Evolutionary conservation across 1,284 basidiomycete genomes (phyloP), one percentile per base, ranked within the genome.

Genomic region (Ustilago lituana): DNA sequence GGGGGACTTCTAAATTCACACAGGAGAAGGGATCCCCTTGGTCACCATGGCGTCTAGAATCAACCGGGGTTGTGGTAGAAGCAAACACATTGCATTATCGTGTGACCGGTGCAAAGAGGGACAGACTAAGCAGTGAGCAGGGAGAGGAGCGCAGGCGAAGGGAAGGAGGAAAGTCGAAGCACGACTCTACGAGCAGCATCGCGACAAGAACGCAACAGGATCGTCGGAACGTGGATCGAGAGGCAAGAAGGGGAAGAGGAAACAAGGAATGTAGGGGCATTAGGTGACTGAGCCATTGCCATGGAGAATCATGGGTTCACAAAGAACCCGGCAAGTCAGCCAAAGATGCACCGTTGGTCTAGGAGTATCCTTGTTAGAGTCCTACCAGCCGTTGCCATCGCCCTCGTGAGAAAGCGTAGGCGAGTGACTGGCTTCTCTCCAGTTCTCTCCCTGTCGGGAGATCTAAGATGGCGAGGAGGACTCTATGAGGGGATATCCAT

Each of bases 311-410:
- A n/a, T 26, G 32, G 45, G n/a, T 37, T 33, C 23, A 29, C 43
- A 33, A 44, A 39, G 37, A 59, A 39, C 56, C 46, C 59, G 66
- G 66, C 66, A 69, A 69, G 66, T 59, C 66, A 63, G 66, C 66
- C 66, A 69, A 69, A 69, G 66, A 69, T 69, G 66, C 66, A 63
- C 60, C 66, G 49, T 69, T 69, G 52, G 53, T 69, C 66, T 69
- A 47, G 66, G 66, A 50, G 32, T 59, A 59, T 69, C 66, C 66
- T 69, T 69, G 60, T 63, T 68, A 68, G 59, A 55, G 35, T 62
- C 65, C 65, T 68, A 62, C 65, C 65, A 52, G 36, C 29, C 39
- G 12, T 22, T 10, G 33, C 62, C 62, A 55, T 65, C 62, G 56
- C 56, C 55, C 56, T 43, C 55, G 41, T 32, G 41, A 41, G 40